A percentile compares a stretch with the other conserved stretches of the same genome.
These are phyloP conservation scores for Cladosporium sp. DNA, from an alignment of 2,329 filamentous ascomycete genomes.

Conservation along the genomic window DNA sequence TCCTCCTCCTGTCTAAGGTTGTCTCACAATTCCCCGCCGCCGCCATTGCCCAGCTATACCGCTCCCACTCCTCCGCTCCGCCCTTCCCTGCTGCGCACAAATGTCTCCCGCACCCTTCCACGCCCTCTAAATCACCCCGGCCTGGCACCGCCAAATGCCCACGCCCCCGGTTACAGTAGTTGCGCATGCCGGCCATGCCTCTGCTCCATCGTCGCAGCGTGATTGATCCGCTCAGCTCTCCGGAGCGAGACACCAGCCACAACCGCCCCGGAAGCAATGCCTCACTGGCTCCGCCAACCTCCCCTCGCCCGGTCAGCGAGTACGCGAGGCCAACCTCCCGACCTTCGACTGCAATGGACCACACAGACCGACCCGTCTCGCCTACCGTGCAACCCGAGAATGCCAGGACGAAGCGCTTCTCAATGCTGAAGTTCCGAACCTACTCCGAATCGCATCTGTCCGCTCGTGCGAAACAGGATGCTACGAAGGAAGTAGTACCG, in stretches of 20 bases:
- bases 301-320: conserved; percentile 22
- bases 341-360: conserved; percentile 28
- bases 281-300: conserved; percentile 11
- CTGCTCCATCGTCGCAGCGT: conserved; percentile 45
- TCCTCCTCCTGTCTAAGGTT: background rate
- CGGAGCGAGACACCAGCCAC: conserved; percentile 20
- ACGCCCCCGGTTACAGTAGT: conserved; percentile 3
- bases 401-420: conserved; percentile 53
- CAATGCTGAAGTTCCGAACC: conserved; percentile 80
- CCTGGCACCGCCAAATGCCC: conserved; percentile 6
- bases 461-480: conserved; percentile 69
- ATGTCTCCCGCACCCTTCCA: conserved; percentile 2
- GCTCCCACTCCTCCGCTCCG: background rate
- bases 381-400: conserved; percentile 29
- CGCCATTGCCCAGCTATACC: background rate
- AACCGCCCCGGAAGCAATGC: background rate
- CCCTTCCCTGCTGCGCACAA: conserved; percentile 8
- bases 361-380: conserved; percentile 28
- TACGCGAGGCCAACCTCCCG: conserved; percentile 21
- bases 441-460: conserved; percentile 90
- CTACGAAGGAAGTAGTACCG: conserved; percentile 51
- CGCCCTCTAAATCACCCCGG: background rate
- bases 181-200: conserved; percentile 36
- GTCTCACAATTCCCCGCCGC: conserved; percentile 6
- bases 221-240: conserved; percentile 39